Base-by-base conservation (phyloP, 495 filamentous ascomycete genomes). In the Mytilinidion resinicola region DNA sequence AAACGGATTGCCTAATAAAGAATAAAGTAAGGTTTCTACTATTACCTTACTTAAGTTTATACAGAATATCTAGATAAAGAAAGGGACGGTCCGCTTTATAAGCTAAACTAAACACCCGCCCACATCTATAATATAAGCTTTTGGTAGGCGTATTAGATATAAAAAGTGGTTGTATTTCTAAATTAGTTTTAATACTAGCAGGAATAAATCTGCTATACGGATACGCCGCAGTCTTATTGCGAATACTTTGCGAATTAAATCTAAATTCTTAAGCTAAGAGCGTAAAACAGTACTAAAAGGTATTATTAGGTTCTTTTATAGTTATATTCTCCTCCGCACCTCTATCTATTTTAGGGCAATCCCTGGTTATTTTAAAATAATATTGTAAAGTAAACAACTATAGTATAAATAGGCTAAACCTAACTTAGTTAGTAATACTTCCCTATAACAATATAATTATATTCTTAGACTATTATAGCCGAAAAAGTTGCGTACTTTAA, bases 1-100 rank as follows among this genome's bases (percentile, higher is more conserved):
- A 9, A 7, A 46, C 42, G 42, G 15, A 46, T 46, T 17, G 42
- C 42, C 42, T 46, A 46, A 46, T 46, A 46, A n/a, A 46, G 8
- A 46, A 46, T 11, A 17, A 46, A 46, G 42, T 46, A 46, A 46
- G 14, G 14, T 17, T 17, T 17, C 15, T 46, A 46, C 8, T 17
- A 17, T 46, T 17, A 9, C 42, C 42, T 17, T 46, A 17, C 42
- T 46, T 17, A 9, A 17, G 42, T 46, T 46, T 17, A 17, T 46
- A 46, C 42, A 46, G 42, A 7, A 46, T 46, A n/a, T 46, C 42
- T 46, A 46, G 42, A 17, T 46, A 46, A 46, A 46, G 42, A 46
- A 46, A 46, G 20, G 42, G 15, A 46, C 15, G 15, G 15, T 46
- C 42, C 42, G 42, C 42, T 17, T 7, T 17, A 46, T 46, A 46